Percentiles rank a stretch among this genome's conserved stretches.
Conservation (phyloP, 352 stramenopile species). For the Globisporangium heterothallicum region DNA sequence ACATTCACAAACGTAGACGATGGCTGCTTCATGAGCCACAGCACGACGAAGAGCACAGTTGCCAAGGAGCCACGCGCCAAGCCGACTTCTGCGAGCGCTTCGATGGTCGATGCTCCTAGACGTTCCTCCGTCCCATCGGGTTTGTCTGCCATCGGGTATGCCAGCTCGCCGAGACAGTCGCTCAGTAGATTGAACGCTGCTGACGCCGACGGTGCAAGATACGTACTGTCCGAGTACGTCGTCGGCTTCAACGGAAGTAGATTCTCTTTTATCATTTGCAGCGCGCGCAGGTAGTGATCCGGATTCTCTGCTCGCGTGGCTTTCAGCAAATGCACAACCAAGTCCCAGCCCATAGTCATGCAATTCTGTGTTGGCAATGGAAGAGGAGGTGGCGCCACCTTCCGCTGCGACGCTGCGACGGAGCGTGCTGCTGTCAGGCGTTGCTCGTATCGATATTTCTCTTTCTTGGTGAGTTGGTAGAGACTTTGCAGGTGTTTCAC, state of each 20-base stretch:
- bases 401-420: slow-evolving; percentile 60
- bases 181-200: slow-evolving; percentile 70
- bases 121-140: slow-evolving; percentile 18
- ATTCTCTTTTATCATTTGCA: slow-evolving; percentile 74
- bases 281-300: slow-evolving; percentile 55
- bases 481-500: slow-evolving; percentile 66
- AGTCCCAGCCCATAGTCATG: slow-evolving; percentile 78
- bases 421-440: slow-evolving; percentile 41
- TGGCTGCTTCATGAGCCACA: slow-evolving; percentile 65
- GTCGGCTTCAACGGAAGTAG: slow-evolving; percentile 68
- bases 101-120: slow-evolving; percentile 52
- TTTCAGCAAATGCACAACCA: slow-evolving; percentile 66
- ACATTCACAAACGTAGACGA: slow-evolving; percentile 43
- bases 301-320: slow-evolving; percentile 62
- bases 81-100: slow-evolving; percentile 71
- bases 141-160: slow-evolving; percentile 12
- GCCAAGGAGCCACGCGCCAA: slow-evolving; percentile 65
- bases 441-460: slow-evolving; percentile 78
- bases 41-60: slow-evolving; percentile 61
- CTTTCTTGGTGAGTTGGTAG: slow-evolving; percentile 77
- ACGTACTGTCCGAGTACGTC: slow-evolving; percentile 79
- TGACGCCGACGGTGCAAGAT: slow-evolving; percentile 67
- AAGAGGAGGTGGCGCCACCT: slow-evolving; percentile 61
- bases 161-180: slow-evolving; percentile 57
- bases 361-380: slow-evolving; percentile 81